Percentiles rank a stretch among this genome's conserved stretches.
Evolutionary conservation across 73 alveolate genomes (phyloP).

Genomic region (Paramecium bursaria): DNA sequence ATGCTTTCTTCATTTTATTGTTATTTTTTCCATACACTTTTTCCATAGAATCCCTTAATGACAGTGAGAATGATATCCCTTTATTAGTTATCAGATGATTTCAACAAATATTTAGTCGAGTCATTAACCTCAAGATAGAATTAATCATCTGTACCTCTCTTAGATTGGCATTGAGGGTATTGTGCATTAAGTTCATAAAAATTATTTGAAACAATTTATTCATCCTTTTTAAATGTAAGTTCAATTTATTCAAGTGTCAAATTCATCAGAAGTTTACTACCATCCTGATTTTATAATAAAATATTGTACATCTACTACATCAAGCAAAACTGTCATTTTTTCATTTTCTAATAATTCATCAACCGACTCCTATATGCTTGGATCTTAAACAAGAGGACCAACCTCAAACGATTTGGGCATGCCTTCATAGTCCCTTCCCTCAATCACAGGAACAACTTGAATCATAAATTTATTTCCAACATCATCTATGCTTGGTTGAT

Average conservation of each 20-base stretch:
- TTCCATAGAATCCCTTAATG: conserved; percentile 12
- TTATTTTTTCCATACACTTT: conserved; percentile 15
- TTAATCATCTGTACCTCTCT: conserved; percentile 1
- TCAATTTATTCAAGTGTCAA: conserved; percentile 18
- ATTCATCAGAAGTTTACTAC: conserved; percentile 26
- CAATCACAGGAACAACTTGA: conserved; percentile 27
- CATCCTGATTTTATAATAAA: background rate
- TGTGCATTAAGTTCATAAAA: background rate
- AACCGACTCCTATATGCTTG: background rate
- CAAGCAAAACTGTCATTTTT: conserved; percentile 30
- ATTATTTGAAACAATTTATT: background rate
- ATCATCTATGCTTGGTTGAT: conserved; percentile 55
- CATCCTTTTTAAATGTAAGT: background rate
- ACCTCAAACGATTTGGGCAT: conserved; percentile 44
- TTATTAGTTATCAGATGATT: background rate
- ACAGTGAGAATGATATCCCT: conserved; percentile 23
- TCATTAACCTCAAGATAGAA: background rate
- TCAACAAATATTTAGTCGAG: background rate
- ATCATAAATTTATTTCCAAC: conserved; percentile 45
- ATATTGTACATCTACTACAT: conserved; percentile 13
- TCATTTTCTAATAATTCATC: conserved; percentile 52
- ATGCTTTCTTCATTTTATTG: no score
- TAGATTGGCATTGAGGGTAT: conserved; percentile 14
- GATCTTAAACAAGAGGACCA: conserved; percentile 16
- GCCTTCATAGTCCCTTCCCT: conserved; percentile 50